Evolutionary conservation across 2,329 filamentous ascomycete species (phyloP).

Genomic region (Stachybotrys chartarum): DNA sequence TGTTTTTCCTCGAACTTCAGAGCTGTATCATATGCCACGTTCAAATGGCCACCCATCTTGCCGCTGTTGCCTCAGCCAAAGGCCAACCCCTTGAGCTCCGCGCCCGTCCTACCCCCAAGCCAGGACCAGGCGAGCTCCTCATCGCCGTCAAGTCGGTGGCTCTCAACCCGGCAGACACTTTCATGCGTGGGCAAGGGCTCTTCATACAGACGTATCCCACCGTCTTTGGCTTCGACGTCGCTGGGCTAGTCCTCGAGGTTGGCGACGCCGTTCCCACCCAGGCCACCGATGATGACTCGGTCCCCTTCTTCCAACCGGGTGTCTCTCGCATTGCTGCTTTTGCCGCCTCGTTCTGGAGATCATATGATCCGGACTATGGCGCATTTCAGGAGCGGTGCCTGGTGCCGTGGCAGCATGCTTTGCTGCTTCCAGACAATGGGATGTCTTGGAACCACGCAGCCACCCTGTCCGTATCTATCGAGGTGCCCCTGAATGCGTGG

Average conservation of each 20-base stretch:
- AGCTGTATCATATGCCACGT: neutral
- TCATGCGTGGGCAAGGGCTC: conserved; percentile 34
- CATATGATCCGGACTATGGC: conserved; percentile 37
- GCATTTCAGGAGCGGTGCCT: conserved; percentile 35
- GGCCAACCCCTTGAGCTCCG: conserved; percentile 28
- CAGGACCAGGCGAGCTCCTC: conserved; percentile 38
- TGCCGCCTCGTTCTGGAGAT: conserved; percentile 31
- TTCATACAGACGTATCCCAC: conserved; percentile 32
- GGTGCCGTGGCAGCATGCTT: conserved; percentile 31
- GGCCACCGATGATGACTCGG: conserved; percentile 4
- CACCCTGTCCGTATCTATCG: conserved; percentile 28
- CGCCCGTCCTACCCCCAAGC: conserved; percentile 32
- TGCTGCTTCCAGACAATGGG: conserved; percentile 20
- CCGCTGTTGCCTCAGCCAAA: conserved; percentile 27
- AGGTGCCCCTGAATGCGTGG: conserved; percentile 30
- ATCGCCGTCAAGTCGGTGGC: conserved; percentile 39
- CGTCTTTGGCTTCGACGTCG: conserved; percentile 32
- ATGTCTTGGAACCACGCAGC: conserved; percentile 33
- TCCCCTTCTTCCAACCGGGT: conserved; percentile 18
- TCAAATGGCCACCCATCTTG: conserved; percentile 30
- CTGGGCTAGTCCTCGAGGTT: conserved; percentile 33
- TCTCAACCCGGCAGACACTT: conserved; percentile 38
- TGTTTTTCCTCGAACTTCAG: neutral
- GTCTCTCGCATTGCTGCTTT: conserved; percentile 31
- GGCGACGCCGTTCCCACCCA: conserved; percentile 28